Percentiles rank a stretch among this genome's conserved stretches.
These are phyloP conservation scores for Camelina neglecta DNA, from an alignment of 345 rosid species.

Conservation along the genomic window DNA sequence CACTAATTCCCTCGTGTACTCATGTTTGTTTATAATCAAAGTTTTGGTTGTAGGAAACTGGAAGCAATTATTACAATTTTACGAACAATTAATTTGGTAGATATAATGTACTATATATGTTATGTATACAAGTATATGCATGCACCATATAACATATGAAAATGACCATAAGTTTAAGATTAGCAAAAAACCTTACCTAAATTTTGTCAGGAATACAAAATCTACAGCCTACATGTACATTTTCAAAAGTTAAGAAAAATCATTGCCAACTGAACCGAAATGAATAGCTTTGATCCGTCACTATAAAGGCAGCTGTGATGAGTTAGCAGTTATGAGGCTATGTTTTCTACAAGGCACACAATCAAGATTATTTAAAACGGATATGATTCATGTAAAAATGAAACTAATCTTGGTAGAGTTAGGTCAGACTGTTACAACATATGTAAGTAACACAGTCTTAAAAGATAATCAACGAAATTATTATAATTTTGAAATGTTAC, in stretches of 20 bases:
- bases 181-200: not conserved
- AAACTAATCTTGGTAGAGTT: not conserved
- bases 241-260: not conserved
- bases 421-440: not conserved
- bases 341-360: not conserved
- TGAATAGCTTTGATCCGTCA: not conserved
- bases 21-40: constrained; percentile 32
- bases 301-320: not conserved
- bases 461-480: not conserved
- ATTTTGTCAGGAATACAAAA: not conserved
- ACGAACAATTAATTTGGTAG: too few relatives aligned
- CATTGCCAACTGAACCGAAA: not conserved
- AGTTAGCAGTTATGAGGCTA: not conserved
- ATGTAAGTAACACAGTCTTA: not conserved
- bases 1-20: constrained; percentile 5
- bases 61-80: constrained; percentile 17
- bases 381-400: not conserved
- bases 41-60: constrained; percentile 29
- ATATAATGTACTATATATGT: not conserved
- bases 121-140: not conserved
- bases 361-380: not conserved
- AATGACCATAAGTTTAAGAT: not conserved
- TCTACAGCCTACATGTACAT: constrained; percentile 2
- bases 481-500: not conserved
- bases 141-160: not conserved